Percentiles rank a stretch among this genome's conserved stretches.
Conservation (phyloP, 2,329 filamentous ascomycete genomes). For the Tolypocladium sp. region DNA sequence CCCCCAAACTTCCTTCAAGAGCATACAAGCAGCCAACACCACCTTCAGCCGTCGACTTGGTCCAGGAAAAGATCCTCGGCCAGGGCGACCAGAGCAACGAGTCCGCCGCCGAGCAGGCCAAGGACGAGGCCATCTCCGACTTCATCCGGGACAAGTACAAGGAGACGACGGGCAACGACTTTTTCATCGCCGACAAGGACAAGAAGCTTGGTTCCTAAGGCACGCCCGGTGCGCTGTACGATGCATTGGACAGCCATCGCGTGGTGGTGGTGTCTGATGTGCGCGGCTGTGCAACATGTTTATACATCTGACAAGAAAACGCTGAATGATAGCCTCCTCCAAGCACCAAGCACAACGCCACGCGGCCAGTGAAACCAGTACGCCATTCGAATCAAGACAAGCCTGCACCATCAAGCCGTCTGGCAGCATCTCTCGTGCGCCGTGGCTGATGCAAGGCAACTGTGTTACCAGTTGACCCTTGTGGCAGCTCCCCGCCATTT, state of each 20-base stretch:
- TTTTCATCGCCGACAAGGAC: slow-evolving; percentile 63
- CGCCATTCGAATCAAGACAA: background rate
- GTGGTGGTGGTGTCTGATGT: background rate
- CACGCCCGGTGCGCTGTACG: background rate
- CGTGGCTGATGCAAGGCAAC: background rate
- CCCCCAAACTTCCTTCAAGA: too few species aligned
- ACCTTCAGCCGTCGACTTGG: slow-evolving; percentile 58
- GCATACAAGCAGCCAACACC: background rate
- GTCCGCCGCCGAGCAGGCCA: slow-evolving; percentile 67
- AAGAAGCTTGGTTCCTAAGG: slow-evolving; percentile 18
- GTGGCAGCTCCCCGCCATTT: background rate
- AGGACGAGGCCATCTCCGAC: slow-evolving; percentile 71
- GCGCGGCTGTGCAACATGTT: background rate
- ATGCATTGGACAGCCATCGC: background rate
- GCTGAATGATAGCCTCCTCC: background rate
- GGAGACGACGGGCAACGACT: slow-evolving; percentile 54
- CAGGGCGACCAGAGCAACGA: slow-evolving; percentile 65
- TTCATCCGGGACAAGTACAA: slow-evolving; percentile 66
- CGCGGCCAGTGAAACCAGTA: too few species aligned
- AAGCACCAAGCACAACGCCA: background rate
- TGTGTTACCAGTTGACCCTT: background rate
- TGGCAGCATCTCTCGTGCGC: background rate
- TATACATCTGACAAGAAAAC: background rate
- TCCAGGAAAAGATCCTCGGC: slow-evolving; percentile 67
- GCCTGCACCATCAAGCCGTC: background rate